Conservation (phyloP, 2,329 filamentous ascomycete genomes). For the Fusarium coicis region DNA sequence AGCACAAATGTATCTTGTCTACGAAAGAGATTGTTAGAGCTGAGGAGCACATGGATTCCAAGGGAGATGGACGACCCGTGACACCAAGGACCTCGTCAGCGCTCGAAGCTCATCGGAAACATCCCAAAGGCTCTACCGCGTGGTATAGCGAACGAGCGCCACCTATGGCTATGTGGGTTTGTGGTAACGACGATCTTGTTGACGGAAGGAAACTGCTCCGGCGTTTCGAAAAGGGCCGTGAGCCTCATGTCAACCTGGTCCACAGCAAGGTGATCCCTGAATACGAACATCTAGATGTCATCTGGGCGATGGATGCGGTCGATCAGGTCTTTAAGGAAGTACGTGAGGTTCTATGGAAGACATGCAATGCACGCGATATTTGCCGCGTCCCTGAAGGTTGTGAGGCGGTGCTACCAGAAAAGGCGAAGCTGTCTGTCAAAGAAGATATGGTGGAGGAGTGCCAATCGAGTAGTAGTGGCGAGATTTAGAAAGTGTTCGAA, state of each 20-base stretch:
- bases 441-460: slow-evolving; percentile 25
- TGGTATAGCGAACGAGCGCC: slow-evolving; percentile 87
- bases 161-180: slow-evolving; percentile 89
- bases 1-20: slow-evolving; percentile 85
- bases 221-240: slow-evolving; percentile 79
- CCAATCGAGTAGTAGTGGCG: slow-evolving; percentile 42
- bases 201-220: slow-evolving; percentile 80
- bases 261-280: slow-evolving; percentile 85
- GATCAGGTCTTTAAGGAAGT: slow-evolving; percentile 86
- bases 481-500: slow-evolving; percentile 5
- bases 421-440: slow-evolving; percentile 1
- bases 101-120: slow-evolving; percentile 51
- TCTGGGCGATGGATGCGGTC: slow-evolving; percentile 92
- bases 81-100: slow-evolving; percentile 39
- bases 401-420: slow-evolving; percentile 60
- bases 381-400: slow-evolving; percentile 76
- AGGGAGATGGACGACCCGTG: slow-evolving; percentile 19
- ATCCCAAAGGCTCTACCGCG: slow-evolving; percentile 64
- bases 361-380: slow-evolving; percentile 63
- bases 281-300: slow-evolving; percentile 93
- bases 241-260: slow-evolving; percentile 83
- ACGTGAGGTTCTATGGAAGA: slow-evolving; percentile 85
- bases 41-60: slow-evolving; percentile 71
- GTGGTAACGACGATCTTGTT: slow-evolving; percentile 84
- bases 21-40: slow-evolving; percentile 75